phyloP scores from a whole-genome alignment of 768 basidiomycete species.

The Leccinum boreale region DNA sequence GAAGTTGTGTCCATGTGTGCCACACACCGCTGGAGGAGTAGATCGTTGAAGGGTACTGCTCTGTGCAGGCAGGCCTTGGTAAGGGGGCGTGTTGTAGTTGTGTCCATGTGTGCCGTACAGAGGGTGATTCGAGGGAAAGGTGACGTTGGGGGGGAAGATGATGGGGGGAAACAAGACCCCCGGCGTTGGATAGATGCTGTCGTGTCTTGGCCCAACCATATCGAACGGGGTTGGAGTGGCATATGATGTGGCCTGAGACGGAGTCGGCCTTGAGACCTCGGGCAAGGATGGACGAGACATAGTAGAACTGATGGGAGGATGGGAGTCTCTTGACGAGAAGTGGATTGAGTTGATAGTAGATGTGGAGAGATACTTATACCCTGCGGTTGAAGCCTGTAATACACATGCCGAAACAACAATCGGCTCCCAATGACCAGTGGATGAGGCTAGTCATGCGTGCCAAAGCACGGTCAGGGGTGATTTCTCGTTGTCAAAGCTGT shows the following conservation, averaged over 20 bases:
- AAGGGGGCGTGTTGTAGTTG: no score
- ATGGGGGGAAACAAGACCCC: background rate
- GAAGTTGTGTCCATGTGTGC: no score
- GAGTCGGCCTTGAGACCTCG: background rate
- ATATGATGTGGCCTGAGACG: background rate
- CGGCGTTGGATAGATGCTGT: background rate
- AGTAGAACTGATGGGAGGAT: background rate
- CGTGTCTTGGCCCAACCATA: no score
- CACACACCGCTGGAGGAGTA: no score
- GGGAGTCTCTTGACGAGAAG: background rate
- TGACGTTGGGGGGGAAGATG: background rate
- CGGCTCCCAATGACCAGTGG: background rate
- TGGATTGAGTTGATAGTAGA: background rate
- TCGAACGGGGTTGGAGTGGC: background rate
- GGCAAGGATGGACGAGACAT: background rate
- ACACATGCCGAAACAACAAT: background rate
- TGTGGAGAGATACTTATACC: background rate
- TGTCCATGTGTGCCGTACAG: no score
- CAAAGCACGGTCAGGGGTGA: conserved; percentile 1
- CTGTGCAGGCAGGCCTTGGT: background rate
- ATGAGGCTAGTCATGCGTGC: background rate
- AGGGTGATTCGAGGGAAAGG: background rate
- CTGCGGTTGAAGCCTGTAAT: background rate
- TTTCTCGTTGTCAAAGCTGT: background rate
- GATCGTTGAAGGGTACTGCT: no score